Conservation (phyloP, 2,329 filamentous ascomycete genomes). For the Huntiella decipiens region DNA sequence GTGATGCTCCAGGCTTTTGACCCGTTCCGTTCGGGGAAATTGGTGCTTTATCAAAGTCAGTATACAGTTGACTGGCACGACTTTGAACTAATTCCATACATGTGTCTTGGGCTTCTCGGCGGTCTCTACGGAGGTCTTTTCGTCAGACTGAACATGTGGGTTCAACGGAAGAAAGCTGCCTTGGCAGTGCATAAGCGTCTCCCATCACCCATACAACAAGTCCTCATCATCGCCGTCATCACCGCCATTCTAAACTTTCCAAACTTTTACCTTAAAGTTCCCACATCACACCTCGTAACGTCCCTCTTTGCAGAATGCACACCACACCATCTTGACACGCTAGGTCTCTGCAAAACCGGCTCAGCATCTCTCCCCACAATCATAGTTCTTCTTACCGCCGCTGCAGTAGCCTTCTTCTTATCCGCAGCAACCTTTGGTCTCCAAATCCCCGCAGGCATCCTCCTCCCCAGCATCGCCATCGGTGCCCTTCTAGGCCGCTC, state of each 20-base stretch:
- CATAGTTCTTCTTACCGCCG: conserved; percentile 62
- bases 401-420: conserved; percentile 67
- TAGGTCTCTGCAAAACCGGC: conserved; percentile 59
- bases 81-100: conserved; percentile 82
- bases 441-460: conserved; percentile 85
- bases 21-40: conserved; percentile 84
- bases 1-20: conserved; percentile 84
- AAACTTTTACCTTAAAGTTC: conserved; percentile 88
- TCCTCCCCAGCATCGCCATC: conserved; percentile 89
- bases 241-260: conserved; percentile 88
- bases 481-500: conserved; percentile 80
- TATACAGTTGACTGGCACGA: conserved; percentile 85
- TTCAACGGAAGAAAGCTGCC: conserved; percentile 44
- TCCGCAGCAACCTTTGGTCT: conserved; percentile 81
- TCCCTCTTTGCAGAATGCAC: conserved; percentile 84
- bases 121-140: conserved; percentile 91
- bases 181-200: conserved; percentile 48
- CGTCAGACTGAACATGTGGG: conserved; percentile 80
- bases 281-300: conserved; percentile 78
- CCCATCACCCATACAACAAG: conserved; percentile 59
- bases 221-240: conserved; percentile 56
- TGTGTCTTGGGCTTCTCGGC: conserved; percentile 67
- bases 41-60: conserved; percentile 88
- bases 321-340: conserved; percentile 61
- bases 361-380: conserved; percentile 52